Conservation (phyloP, 2,329 filamentous ascomycete genomes). For the Epichloe sibirici region DNA sequence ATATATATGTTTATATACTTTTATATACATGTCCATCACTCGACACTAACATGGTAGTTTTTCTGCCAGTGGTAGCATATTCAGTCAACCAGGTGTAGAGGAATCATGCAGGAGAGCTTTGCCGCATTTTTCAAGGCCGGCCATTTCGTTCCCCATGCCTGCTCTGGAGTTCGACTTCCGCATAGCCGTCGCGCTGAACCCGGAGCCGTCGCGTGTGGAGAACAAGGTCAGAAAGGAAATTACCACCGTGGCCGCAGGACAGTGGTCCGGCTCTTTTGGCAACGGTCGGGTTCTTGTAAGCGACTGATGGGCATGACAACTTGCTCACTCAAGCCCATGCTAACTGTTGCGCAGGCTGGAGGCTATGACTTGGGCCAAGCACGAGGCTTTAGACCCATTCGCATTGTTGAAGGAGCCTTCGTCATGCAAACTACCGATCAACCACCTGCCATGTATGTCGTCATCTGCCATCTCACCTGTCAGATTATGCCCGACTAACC, state of each 20-base stretch:
- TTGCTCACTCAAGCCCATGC: constrained; percentile 1
- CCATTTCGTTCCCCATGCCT: constrained; percentile 31
- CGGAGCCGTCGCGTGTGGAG: constrained; percentile 30
- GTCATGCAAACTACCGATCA: constrained; percentile 35
- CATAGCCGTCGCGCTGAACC: constrained; percentile 33
- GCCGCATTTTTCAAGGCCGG: constrained; percentile 29
- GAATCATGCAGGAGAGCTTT: constrained; percentile 26
- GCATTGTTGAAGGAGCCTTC: constrained; percentile 36
- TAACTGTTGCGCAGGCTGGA: constrained; percentile 21
- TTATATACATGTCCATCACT: no score
- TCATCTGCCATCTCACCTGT: not conserved
- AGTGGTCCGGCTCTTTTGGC: constrained; percentile 37
- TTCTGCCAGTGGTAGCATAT: constrained; percentile 2
- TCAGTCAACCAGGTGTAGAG: constrained; percentile 20
- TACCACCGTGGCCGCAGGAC: constrained; percentile 34
- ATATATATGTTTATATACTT: not conserved
- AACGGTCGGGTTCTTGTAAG: constrained; percentile 34
- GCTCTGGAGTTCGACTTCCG: constrained; percentile 37
- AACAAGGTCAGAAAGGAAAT: constrained; percentile 34
- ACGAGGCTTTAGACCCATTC: constrained; percentile 27
- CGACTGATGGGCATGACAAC: constrained; percentile 2
- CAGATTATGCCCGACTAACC: not conserved
- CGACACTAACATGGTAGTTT: not conserved
- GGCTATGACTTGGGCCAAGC: constrained; percentile 31
- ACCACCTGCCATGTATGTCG: constrained; percentile 30